Percentiles rank a stretch among this genome's conserved stretches.
Evolutionary conservation across 495 filamentous ascomycete genomes (phyloP).

Genomic region (Penicillium tannophilum): DNA sequence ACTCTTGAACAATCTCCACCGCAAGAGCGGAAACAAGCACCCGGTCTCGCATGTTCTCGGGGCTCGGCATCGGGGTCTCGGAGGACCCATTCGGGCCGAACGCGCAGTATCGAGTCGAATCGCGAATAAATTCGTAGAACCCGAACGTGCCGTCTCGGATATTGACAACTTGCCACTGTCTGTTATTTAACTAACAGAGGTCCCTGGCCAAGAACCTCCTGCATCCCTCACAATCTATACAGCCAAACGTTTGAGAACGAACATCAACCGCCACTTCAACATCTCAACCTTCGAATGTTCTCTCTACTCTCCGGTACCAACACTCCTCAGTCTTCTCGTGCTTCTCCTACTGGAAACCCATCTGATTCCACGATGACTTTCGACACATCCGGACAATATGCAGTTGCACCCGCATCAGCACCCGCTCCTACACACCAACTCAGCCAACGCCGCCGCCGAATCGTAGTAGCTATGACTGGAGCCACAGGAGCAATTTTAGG

Average conservation of each 20-base stretch:
- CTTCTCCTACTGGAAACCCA: conserved; percentile 17
- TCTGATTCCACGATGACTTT: not conserved
- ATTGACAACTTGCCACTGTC: not conserved
- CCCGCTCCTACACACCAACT: not conserved
- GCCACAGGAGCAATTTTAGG: conserved; percentile 44
- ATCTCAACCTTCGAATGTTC: conserved; percentile 14
- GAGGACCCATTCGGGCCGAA: not conserved
- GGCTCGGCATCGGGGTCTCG: conserved; percentile 21
- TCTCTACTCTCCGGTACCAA: conserved; percentile 20
- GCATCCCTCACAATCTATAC: not conserved
- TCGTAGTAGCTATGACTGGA: conserved; percentile 47
- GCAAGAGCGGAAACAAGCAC: not conserved
- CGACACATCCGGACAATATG: conserved; percentile 7
- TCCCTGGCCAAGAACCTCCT: not conserved
- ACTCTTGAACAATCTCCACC: not conserved
- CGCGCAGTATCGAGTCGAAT: not conserved
- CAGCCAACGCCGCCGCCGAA: conserved; percentile 22
- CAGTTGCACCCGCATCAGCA: not conserved
- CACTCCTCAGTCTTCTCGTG: conserved; percentile 23
- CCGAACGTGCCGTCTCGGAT: not conserved
- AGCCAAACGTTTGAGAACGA: not conserved
- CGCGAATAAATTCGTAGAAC: not conserved
- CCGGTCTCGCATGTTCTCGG: not conserved
- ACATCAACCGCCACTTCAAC: not conserved
- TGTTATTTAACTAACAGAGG: not conserved